Conservation (phyloP, 352 stramenopile genomes). For the Phytopythium mirpurense region DNA sequence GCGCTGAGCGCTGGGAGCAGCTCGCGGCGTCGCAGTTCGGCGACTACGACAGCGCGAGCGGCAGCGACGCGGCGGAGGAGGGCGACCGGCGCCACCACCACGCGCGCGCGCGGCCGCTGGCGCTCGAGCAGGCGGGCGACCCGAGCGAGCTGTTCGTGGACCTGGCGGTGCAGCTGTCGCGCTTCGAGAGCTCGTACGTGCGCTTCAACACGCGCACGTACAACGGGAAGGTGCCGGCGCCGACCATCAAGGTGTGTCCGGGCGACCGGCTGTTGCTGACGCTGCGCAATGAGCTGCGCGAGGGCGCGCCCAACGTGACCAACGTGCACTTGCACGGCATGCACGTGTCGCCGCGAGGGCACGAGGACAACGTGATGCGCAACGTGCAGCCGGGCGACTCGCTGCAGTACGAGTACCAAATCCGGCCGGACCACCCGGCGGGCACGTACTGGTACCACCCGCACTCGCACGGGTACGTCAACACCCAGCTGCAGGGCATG, state of each 20-base stretch:
- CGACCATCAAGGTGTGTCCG: constrained; percentile 70
- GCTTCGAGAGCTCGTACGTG: constrained; percentile 71
- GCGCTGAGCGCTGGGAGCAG: constrained; percentile 27
- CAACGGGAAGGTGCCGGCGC: constrained; percentile 56
- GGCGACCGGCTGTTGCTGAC: constrained; percentile 53
- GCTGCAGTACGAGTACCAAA: constrained; percentile 59
- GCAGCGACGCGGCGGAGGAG: background rate
- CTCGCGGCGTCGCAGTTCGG: constrained; percentile 16
- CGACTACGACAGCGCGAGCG: constrained; percentile 4
- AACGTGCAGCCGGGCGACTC: constrained; percentile 41
- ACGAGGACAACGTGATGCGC: constrained; percentile 57
- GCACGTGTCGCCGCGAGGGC: constrained; percentile 49
- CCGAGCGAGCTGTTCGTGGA: constrained; percentile 50
- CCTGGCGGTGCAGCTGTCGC: constrained; percentile 43
- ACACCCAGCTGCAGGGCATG: constrained; percentile 69
- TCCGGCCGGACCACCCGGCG: constrained; percentile 56
- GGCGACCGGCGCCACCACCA: constrained; percentile 1
- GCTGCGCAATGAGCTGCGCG: constrained; percentile 48
- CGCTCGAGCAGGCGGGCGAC: constrained; percentile 23
- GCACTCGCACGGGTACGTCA: constrained; percentile 67
- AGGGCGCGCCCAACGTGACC: constrained; percentile 49
- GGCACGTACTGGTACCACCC: constrained; percentile 84
- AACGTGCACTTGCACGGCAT: constrained; percentile 74
- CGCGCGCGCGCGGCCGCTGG: constrained; percentile 20
- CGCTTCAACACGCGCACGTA: constrained; percentile 72